These are phyloP conservation scores for Chloranthus sessilifolius DNA, from an alignment of 164 flowering plant genomes.

Conservation along the genomic window DNA sequence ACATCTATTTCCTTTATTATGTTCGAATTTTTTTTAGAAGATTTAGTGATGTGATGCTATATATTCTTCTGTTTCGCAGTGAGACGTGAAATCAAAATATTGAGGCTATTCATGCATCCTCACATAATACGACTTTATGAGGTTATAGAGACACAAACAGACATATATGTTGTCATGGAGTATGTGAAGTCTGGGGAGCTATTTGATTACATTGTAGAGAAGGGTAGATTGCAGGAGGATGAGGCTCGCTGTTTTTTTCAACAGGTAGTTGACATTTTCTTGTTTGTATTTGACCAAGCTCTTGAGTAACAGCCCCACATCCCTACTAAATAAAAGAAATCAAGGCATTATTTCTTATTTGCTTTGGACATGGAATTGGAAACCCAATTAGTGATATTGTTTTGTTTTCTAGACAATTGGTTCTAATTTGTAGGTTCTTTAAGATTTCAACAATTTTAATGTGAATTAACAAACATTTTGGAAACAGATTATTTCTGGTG, in stretches of 20 bases:
- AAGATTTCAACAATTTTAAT: no score
- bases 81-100: constrained; percentile 39
- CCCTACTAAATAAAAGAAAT: no score
- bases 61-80: constrained; percentile 23
- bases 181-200: constrained; percentile 41
- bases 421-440: no score
- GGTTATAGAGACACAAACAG: constrained; percentile 33
- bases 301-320: no score
- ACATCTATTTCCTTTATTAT: no score
- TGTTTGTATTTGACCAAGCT: no score
- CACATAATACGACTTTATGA: constrained; percentile 39
- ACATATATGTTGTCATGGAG: constrained; percentile 45
- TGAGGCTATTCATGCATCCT: constrained; percentile 38
- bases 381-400: no score
- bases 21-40: no score
- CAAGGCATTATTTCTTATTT: no score
- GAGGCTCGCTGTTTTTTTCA: constrained; percentile 40
- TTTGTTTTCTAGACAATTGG: no score
- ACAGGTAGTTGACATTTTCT: constrained; percentile 36
- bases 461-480: constrained; percentile 2
- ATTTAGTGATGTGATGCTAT: no score
- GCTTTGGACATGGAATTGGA: no score
- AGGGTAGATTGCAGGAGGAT: constrained; percentile 41
- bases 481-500: constrained; percentile 38
- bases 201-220: constrained; percentile 40